These are phyloP conservation scores for Annulohypoxylon stygium DNA, from an alignment of 495 filamentous ascomycete genomes.

Conservation along the genomic window DNA sequence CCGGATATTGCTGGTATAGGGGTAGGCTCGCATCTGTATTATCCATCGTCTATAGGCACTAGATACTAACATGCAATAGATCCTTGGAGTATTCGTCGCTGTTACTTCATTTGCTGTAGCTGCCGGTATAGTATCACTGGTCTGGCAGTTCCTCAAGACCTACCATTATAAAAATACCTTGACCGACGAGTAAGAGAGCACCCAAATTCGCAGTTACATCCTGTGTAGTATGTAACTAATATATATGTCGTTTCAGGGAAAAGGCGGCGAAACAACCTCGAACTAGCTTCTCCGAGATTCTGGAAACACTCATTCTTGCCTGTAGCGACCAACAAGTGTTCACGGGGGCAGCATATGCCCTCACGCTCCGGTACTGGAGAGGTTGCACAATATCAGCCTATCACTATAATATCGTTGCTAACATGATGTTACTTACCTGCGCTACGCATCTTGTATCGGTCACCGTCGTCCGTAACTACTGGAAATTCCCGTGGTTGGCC, in stretches of 20 bases:
- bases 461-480: conserved; percentile 53
- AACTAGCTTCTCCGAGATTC: conserved; percentile 48
- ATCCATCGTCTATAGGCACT: background rate
- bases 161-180: conserved; percentile 16
- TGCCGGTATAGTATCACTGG: conserved; percentile 28
- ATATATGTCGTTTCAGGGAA: background rate
- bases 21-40: conserved; percentile 7
- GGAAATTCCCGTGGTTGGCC: conserved; percentile 48
- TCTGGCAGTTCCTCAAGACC: conserved; percentile 41
- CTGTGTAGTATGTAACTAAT: background rate
- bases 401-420: conserved; percentile 57
- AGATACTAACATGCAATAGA: conserved; percentile 30
- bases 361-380: conserved; percentile 51
- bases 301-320: conserved; percentile 53
- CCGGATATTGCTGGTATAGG: conserved; percentile 43
- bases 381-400: conserved; percentile 58
- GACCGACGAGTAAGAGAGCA: conserved; percentile 30
- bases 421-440: conserved; percentile 57
- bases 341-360: conserved; percentile 54
- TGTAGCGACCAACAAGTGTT: conserved; percentile 59
- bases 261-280: conserved; percentile 12
- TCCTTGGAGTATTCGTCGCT: conserved; percentile 51
- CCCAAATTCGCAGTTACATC: background rate
- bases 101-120: conserved; percentile 46
- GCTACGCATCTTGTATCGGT: conserved; percentile 56